Base-by-base conservation (phyloP, 1,284 basidiomycete species). In the Boletus sp. region DNA sequence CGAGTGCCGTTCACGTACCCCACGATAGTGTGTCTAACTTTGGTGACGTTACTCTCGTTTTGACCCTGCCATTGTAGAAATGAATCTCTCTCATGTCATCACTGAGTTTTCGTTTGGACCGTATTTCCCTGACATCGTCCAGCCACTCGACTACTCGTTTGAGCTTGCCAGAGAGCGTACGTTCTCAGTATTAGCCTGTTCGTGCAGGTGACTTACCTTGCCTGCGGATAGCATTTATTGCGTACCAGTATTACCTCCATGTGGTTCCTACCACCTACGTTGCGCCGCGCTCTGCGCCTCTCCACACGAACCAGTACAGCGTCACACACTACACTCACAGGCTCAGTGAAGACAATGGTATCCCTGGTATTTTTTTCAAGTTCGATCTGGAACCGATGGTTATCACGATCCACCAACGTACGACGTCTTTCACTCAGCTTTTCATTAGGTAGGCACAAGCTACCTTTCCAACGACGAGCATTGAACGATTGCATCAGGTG, bases 71-170 rank as follows among this genome's bases (percentile, higher is more conserved):
- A 6, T 39, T 12, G 7, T 56, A 95, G 90, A 87, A 54, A 96
- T 99, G 92, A 98, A 99, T 64, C 77, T 98, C 27, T 92, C 91
- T 2, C 95, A 99, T 70, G 85, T 97, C 49, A 92, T 98, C 57
- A 88, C 88, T 53, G 95, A 98, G 68, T 95, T 97, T 66, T 96
- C 93, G 2, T 98, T 98, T 60, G 95, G 95, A 0, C 90, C 93
- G 0, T 89, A 91, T 73, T 98, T 97, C 73, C 95, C 95, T 1
- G 88, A 94, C 44, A 98, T 99, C 50, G 79, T 84, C 0, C 95
- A 99, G 66, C 95, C 95, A 3, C 78, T 99, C 29, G 95, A 98
- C 61, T 83, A 92, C 62, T 91, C 89, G 0, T 86, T 90, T 51
- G 93, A 97, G 65, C 67, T 87, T 1, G 85, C 94, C 0, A 68